Base-by-base conservation (phyloP, 768 basidiomycete species). In the Podaxis sp. region DNA sequence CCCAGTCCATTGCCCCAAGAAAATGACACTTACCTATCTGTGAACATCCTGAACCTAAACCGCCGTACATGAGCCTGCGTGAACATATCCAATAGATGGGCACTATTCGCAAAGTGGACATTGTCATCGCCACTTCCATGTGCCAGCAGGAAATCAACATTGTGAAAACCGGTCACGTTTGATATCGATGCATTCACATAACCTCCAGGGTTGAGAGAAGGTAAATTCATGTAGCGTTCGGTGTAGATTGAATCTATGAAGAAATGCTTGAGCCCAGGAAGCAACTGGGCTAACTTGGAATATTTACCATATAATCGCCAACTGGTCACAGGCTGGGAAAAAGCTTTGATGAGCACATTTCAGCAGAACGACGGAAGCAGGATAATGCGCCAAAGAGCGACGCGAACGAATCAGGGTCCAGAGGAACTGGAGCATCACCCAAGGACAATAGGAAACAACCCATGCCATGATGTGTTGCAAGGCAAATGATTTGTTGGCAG, bases 41-140 rank as follows among this genome's bases (percentile, higher is more conserved):
- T 94, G 74, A 98, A 99, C 91, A 98, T 93, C 69, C 95, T 84
- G 75, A 98, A 97, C 68, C 89, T 81, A 68, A 88, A 91, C 62
- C 82, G 81, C 66, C 88, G 79, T 48, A 98, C 82, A 59, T 86
- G 77, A 25, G 79, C 87, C 66, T 78, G 76, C 0, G 95, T 98
- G 66, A 99, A 83, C 87, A 97, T 95, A 73, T 98, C 96, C 37
- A 99, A 74, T 67, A 99, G 69, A 65, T 91, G 91, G 11, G 94
- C 94, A 57, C 90, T 87, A 74, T 99, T 95, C 40, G 90, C 85
- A 68, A 84, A 95, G 73, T 99, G 97, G 48, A 99, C 95, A 68
- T 98, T 98, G 71, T 98, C 96, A 70, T 98, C 96, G 7, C 89
- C 96, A 65, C 88, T 93, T 32, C 97, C 97, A 67, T 98, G 95